Evolutionary conservation across 1,139 yeast species (phyloP), one percentile per base, ranked within the genome.

Genomic region (Saccharomyces uvarum): DNA sequence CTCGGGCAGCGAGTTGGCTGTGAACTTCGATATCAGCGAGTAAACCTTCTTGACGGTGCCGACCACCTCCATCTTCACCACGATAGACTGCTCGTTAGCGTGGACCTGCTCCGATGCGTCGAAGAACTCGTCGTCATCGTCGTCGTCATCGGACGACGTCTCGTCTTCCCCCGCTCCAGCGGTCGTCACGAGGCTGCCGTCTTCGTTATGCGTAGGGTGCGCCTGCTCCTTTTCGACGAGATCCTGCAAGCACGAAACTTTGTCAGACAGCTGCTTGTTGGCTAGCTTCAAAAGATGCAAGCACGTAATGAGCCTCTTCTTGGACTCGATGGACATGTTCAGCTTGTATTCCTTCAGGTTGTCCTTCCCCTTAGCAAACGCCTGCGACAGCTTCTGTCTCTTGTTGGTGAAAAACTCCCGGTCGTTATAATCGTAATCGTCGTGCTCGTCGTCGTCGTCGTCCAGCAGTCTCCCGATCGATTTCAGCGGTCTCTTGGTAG

Each of bases 1-100:
- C 65, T 87, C 89, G 2, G 90, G 87, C 44, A 85, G 69, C 2
- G 88, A 80, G 56, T 77, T 80, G 0, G 89, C 88, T 0, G 88
- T 88, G 63, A 89, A 89, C 61, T 87, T 88, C 4, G 97, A 88
- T 13, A 93, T 86, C 46, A 93, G 82, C 48, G 84, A 82, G 47
- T 91, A 90, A 52, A 91, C 89, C 68, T 90, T 91, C 69, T 89
- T 88, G 27, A 93, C 91, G 0, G 97, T 93, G 3, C 87, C 80
- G 7, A 91, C 84, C 46, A 93, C 88, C 64, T 93, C 99, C 58
- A 83, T 81, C 62, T 88, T 87, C 49, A 93, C 77, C 57, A 82
- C 78, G 6, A 68, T 67, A 9, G 69, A 62, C 27, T 59, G 72
- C 33, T 73, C 73, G 38, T 71, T 73, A 50, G 54, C 51, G 24